A percentile compares a stretch with the other conserved stretches of the same genome.
phyloP scores from a whole-genome alignment of 257 asterid species.

The Catharanthus roseus region DNA sequence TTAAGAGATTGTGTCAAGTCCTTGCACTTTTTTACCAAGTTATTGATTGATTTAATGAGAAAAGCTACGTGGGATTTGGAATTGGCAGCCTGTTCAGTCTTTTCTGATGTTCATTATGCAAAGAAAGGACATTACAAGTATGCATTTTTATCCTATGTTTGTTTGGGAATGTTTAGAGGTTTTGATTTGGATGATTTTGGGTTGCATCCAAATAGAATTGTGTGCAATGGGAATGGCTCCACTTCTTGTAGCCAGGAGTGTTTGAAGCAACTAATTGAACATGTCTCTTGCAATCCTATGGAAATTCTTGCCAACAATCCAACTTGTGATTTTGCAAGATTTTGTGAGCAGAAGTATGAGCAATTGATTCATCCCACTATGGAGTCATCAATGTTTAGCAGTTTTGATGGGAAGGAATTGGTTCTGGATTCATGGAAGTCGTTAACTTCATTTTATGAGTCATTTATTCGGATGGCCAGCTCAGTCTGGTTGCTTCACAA shows the following conservation, averaged over 20 bases:
- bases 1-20: slow-evolving; percentile 61
- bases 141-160: slow-evolving; percentile 66
- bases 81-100: slow-evolving; percentile 58
- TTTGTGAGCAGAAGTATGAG: slow-evolving; percentile 80
- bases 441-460: slow-evolving; percentile 65
- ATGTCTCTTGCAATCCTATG: slow-evolving; percentile 67
- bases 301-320: slow-evolving; percentile 66
- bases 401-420: slow-evolving; percentile 67
- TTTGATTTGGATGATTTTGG: slow-evolving; percentile 68
- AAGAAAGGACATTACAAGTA: slow-evolving; percentile 63
- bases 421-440: slow-evolving; percentile 89
- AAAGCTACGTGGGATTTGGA: slow-evolving; percentile 82
- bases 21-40: slow-evolving; percentile 56
- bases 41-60: slow-evolving; percentile 70
- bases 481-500: slow-evolving; percentile 89
- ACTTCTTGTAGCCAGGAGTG: slow-evolving; percentile 23
- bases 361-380: slow-evolving; percentile 80
- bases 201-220: slow-evolving; percentile 24
- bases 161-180: slow-evolving; percentile 66
- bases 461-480: slow-evolving; percentile 86
- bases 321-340: slow-evolving; percentile 59
- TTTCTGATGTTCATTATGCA: slow-evolving; percentile 45
- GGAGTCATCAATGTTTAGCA: slow-evolving; percentile 80
- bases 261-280: slow-evolving; percentile 62
- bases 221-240: slow-evolving; percentile 31